phyloP scores from a whole-genome alignment of 148 eudicot species.

The Camellia granthamiana region DNA sequence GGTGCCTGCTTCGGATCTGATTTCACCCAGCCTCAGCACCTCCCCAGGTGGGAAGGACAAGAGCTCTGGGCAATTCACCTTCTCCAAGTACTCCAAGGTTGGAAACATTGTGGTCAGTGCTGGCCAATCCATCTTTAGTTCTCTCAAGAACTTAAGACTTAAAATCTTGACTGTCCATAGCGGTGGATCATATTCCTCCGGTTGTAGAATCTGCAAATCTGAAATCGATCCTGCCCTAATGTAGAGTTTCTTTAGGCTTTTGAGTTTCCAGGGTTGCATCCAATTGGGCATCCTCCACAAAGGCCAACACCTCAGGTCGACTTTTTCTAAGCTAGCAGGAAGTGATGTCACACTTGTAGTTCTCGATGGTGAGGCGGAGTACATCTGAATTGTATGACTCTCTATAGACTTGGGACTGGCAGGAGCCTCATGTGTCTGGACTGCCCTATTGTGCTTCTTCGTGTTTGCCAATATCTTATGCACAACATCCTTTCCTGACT shows the following conservation, averaged over 20 bases:
- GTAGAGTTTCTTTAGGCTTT: not conserved
- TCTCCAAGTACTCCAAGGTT: not conserved
- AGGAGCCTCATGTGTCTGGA: too few relatives aligned
- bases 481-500: not conserved
- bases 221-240: slow-evolving; percentile 1
- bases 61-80: not conserved
- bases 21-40: too few relatives aligned
- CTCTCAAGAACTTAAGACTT: slow-evolving; percentile 5
- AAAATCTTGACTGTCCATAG: not conserved
- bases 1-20: too few relatives aligned
- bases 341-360: not conserved
- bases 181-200: not conserved
- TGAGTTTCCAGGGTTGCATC: not conserved
- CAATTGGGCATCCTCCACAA: not conserved
- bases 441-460: too few relatives aligned
- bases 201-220: not conserved
- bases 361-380: not conserved
- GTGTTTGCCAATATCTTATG: too few relatives aligned
- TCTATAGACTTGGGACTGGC: too few relatives aligned
- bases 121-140: not conserved
- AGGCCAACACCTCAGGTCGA: slow-evolving; percentile 5
- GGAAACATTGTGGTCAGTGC: not conserved
- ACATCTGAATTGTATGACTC: too few relatives aligned
- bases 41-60: not conserved
- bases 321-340: not conserved